Percentiles rank a stretch among this genome's conserved stretches.
phyloP scores from a whole-genome alignment of 1,139 yeast species.

The Yamadazyma conglobata region DNA sequence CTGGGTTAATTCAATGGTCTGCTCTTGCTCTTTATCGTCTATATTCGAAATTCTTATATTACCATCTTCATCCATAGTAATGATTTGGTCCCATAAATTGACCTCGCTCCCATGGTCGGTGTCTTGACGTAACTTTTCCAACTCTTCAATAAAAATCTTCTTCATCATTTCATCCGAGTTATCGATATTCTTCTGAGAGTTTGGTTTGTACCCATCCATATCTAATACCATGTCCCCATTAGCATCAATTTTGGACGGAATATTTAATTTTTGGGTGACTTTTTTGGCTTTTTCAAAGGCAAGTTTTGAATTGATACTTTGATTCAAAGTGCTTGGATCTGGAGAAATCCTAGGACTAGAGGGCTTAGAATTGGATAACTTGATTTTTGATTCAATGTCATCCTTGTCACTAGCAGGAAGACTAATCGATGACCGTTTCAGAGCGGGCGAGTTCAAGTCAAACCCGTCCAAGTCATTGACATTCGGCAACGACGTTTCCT shows the following conservation, averaged over 20 bases:
- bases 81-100: conserved; percentile 21
- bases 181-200: conserved; percentile 63
- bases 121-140: conserved; percentile 22
- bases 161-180: conserved; percentile 69
- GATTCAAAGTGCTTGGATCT: conserved; percentile 19
- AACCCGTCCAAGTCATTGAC: conserved; percentile 35
- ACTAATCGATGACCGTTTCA: background rate
- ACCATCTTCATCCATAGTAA: conserved; percentile 27
- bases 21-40: conserved; percentile 9
- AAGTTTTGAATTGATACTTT: conserved; percentile 28
- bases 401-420: conserved; percentile 7
- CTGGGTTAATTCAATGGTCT: conserved; percentile 10
- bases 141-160: conserved; percentile 62
- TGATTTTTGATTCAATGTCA: conserved; percentile 28
- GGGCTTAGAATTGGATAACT: conserved; percentile 21
- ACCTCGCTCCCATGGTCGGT: conserved; percentile 17
- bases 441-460: conserved; percentile 23
- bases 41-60: conserved; percentile 14
- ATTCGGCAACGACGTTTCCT: conserved; percentile 13
- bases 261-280: conserved; percentile 70
- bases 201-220: conserved; percentile 95
- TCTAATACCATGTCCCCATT: conserved; percentile 91
- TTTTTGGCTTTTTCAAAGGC: conserved; percentile 66
- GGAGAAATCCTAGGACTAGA: conserved; percentile 16
- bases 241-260: conserved; percentile 83